Evolutionary conservation across 2,329 filamentous ascomycete genomes (phyloP).

Genomic region (Colletotrichum lupini): DNA sequence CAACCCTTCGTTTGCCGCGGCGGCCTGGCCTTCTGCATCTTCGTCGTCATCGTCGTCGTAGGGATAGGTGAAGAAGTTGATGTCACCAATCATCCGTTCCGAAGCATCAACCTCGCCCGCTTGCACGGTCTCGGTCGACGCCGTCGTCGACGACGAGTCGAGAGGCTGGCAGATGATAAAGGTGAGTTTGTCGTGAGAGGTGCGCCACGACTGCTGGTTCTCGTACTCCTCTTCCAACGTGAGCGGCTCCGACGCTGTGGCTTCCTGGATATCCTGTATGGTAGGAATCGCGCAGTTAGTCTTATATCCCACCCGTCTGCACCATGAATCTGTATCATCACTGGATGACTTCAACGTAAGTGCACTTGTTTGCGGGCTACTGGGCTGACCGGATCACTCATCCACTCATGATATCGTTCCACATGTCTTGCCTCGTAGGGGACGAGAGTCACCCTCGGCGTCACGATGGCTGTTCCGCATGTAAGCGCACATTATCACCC

Average conservation of each 20-base stretch:
- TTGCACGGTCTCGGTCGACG: conserved; percentile 2
- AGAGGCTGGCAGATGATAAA: conserved; percentile 81
- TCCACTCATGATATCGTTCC: conserved; percentile 86
- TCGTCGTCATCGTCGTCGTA: conserved; percentile 65
- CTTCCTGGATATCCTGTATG: conserved; percentile 76
- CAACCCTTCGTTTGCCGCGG: conserved; percentile 18
- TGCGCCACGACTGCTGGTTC: conserved; percentile 91
- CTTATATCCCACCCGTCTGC: too few species aligned
- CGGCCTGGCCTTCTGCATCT: conserved; percentile 38
- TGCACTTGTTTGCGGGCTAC: background rate
- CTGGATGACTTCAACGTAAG: background rate
- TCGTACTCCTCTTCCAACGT: conserved; percentile 84
- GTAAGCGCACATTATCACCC: background rate
- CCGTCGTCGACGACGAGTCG: background rate
- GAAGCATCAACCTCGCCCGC: conserved; percentile 64
- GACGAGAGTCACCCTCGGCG: conserved; percentile 77
- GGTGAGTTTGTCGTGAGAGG: conserved; percentile 86
- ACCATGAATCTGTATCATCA: background rate
- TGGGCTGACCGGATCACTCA: conserved; percentile 77
- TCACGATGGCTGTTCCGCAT: conserved; percentile 69
- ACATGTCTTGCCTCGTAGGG: conserved; percentile 89
- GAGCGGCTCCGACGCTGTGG: conserved; percentile 89
- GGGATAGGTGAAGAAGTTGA: conserved; percentile 82
- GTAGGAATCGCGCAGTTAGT: background rate
- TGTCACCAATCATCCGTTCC: conserved; percentile 75